Evolutionary conservation across 306 rosid genomes (phyloP).

Genomic region (Vigna radiata): DNA sequence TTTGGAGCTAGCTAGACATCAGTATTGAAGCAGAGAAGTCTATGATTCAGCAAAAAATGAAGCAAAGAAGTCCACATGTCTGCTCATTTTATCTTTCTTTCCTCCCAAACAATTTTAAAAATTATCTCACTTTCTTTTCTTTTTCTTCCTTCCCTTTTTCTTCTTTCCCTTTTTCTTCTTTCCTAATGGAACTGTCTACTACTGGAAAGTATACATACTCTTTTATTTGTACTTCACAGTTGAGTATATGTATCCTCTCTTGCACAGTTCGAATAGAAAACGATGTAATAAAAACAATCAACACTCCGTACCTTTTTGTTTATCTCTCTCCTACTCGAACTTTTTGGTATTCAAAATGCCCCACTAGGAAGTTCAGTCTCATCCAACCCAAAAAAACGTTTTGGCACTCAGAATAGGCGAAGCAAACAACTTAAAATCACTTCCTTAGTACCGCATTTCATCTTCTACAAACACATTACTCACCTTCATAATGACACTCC

Average conservation of each 20-base stretch:
- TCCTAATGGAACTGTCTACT: not conserved
- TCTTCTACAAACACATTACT: not conserved
- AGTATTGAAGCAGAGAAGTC: not conserved
- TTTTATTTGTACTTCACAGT: not conserved
- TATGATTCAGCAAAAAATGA: not conserved
- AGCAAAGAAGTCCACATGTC: not conserved
- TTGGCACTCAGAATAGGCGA: not conserved
- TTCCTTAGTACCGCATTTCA: constrained; percentile 10
- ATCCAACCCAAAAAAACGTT: not conserved
- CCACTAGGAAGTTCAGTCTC: not conserved
- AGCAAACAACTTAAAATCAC: constrained; percentile 3
- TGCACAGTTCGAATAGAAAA: not conserved
- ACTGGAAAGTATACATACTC: not conserved
- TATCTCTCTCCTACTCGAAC: not conserved
- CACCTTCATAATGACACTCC: constrained; percentile 3
- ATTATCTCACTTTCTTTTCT: not conserved
- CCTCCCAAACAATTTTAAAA: not conserved
- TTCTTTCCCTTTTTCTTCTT: not conserved
- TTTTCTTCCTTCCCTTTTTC: not conserved
- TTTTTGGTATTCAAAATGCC: not conserved
- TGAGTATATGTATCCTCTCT: not conserved
- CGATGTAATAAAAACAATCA: no score
- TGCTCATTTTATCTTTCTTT: not conserved
- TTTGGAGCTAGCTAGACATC: not conserved
- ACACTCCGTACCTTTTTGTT: not conserved